These are phyloP conservation scores for Lactifluus hygrophoroides DNA, from an alignment of 768 basidiomycete genomes.

Conservation along the genomic window DNA sequence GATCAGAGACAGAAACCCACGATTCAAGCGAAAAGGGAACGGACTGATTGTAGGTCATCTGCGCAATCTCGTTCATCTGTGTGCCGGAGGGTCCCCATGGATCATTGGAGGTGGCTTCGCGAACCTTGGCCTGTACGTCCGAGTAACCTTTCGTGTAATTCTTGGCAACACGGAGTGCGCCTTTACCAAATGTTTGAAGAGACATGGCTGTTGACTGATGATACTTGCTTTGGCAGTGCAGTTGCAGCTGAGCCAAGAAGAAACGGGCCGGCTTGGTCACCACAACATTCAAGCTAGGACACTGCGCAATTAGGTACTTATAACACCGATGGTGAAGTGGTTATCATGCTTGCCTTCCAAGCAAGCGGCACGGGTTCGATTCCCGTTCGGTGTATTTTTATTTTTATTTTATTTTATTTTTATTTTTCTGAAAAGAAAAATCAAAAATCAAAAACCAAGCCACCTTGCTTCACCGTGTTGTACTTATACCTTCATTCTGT, in stretches of 20 bases:
- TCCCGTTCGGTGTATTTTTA: constrained; percentile 23
- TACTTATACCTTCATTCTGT: background rate
- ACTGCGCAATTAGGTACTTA: too few relatives aligned
- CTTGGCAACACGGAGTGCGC: constrained; percentile 80
- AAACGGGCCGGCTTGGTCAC: background rate
- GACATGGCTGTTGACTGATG: constrained; percentile 29
- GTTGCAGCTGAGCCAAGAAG: too few relatives aligned
- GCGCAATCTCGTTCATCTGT: constrained; percentile 98
- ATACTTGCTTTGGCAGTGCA: background rate
- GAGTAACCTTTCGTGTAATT: constrained; percentile 97
- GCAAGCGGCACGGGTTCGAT: constrained; percentile 29
- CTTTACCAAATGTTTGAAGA: constrained; percentile 77
- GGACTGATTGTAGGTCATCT: constrained; percentile 94
- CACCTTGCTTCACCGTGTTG: background rate
- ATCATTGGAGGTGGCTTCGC: constrained; percentile 95
- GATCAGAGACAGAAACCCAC: background rate
- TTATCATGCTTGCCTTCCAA: constrained; percentile 33
- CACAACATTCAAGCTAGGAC: too few relatives aligned
- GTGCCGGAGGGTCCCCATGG: constrained; percentile 97
- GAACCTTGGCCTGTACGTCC: constrained; percentile 89
- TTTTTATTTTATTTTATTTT: background rate
- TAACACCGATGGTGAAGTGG: constrained; percentile 26
- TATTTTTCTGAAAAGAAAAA: too few relatives aligned
- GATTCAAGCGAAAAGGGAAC: constrained; percentile 25
- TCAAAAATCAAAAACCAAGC: too few relatives aligned